These are phyloP conservation scores for Fremontodendron californicum DNA, from an alignment of 345 rosid genomes.

Conservation along the genomic window DNA sequence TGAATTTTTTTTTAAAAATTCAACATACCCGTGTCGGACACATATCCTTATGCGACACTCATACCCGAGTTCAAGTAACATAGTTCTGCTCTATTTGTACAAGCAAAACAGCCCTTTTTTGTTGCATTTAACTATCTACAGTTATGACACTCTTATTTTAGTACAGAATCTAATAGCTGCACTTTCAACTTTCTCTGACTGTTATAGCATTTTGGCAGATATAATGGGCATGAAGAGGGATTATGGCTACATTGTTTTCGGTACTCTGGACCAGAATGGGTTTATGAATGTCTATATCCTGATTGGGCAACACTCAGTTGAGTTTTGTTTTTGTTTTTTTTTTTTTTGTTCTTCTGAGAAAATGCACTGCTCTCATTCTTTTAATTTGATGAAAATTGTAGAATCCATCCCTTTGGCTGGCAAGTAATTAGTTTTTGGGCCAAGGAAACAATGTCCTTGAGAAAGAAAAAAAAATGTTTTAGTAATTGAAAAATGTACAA, in stretches of 20 bases:
- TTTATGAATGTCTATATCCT: constrained; percentile 68
- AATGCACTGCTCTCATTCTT: background rate
- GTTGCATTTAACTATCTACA: background rate
- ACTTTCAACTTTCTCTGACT: constrained; percentile 4
- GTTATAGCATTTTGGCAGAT: constrained; percentile 36
- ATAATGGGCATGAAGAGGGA: constrained; percentile 62
- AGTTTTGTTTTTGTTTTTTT: background rate
- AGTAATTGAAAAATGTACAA: background rate
- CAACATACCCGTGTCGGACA: no score
- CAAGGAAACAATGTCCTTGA: background rate
- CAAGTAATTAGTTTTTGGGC: background rate
- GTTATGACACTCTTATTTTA: background rate
- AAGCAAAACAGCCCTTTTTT: background rate
- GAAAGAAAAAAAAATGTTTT: background rate
- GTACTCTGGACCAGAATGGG: constrained; percentile 77
- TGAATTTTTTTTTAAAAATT: no score
- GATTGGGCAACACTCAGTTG: constrained; percentile 50
- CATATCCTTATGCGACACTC: no score
- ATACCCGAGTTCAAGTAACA: no score
- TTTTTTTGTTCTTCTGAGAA: background rate
- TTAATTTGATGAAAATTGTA: constrained; percentile 9
- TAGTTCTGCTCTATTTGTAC: background rate
- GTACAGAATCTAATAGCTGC: background rate
- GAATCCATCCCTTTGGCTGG: background rate
- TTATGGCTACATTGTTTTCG: constrained; percentile 71